Conservation (phyloP, 106 monocot genomes). For the Acorus calamus region DNA sequence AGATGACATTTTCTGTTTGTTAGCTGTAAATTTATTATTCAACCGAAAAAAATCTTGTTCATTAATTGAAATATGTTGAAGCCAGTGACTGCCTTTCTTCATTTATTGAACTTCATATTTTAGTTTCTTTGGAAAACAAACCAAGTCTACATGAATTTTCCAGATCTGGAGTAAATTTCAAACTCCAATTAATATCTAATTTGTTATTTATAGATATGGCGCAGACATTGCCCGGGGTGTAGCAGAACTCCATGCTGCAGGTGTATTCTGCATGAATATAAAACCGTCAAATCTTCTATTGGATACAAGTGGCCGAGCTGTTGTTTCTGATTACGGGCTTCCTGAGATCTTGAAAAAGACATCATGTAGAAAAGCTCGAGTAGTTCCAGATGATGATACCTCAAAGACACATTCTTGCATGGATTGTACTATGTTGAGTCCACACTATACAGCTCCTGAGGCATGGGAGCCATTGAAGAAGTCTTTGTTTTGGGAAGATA, state of each 20-base stretch:
- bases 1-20: no score
- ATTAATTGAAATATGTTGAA: no score
- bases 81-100: no score
- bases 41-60: no score
- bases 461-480: slow-evolving; percentile 89
- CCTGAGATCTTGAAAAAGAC: slow-evolving; percentile 83
- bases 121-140: no score
- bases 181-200: neutral
- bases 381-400: slow-evolving; percentile 44
- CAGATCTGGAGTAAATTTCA: neutral
- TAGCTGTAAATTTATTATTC: no score
- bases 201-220: slow-evolving; percentile 65
- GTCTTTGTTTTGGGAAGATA: slow-evolving; percentile 85
- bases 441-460: slow-evolving; percentile 92
- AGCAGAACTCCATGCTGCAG: slow-evolving; percentile 95
- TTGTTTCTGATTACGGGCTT: slow-evolving; percentile 96
- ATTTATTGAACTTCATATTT: no score
- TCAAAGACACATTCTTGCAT: slow-evolving; percentile 72
- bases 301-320: slow-evolving; percentile 57
- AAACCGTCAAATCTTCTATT: slow-evolving; percentile 96
- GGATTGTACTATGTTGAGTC: slow-evolving; percentile 85
- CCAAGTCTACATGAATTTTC: no score
- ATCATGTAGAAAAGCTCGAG: slow-evolving; percentile 47
- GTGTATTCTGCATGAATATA: slow-evolving; percentile 90
- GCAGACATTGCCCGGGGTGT: slow-evolving; percentile 99